A percentile compares a stretch with the other conserved stretches of the same genome.
Conservation (phyloP, 2,329 filamentous ascomycete genomes). For the Sclerotiophoma versabilis region DNA sequence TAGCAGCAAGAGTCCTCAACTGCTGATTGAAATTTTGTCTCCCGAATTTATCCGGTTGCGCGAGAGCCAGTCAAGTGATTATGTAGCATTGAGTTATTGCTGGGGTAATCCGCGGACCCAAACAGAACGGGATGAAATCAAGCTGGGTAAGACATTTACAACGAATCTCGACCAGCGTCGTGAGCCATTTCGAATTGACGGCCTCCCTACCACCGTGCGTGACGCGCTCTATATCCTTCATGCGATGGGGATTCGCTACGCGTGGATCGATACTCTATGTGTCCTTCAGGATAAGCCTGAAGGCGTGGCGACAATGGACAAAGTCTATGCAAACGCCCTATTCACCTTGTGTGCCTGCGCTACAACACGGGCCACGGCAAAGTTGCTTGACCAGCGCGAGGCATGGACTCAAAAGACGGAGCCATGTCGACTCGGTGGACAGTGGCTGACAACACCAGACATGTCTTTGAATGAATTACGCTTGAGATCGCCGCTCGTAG, state of each 20-base stretch:
- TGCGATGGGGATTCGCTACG: slow-evolving; percentile 15
- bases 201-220: background rate
- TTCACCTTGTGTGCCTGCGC: background rate
- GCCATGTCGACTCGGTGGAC: background rate
- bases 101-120: background rate
- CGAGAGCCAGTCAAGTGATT: background rate
- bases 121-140: background rate
- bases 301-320: background rate
- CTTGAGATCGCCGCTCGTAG: background rate
- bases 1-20: background rate
- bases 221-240: slow-evolving; percentile 2
- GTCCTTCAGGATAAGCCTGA: slow-evolving; percentile 3
- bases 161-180: background rate
- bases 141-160: background rate
- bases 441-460: background rate
- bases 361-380: background rate
- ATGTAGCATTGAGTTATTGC: background rate
- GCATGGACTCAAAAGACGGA: background rate
- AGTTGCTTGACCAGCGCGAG: background rate
- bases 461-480: slow-evolving; percentile 1
- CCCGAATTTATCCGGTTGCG: background rate
- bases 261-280: slow-evolving; percentile 20
- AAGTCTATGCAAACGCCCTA: background rate
- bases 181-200: background rate
- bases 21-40: background rate